A percentile compares a stretch with the other conserved stretches of the same genome.
Evolutionary conservation across 495 filamentous ascomycete species (phyloP).

Genomic region (Staphylotrichum longicolle): DNA sequence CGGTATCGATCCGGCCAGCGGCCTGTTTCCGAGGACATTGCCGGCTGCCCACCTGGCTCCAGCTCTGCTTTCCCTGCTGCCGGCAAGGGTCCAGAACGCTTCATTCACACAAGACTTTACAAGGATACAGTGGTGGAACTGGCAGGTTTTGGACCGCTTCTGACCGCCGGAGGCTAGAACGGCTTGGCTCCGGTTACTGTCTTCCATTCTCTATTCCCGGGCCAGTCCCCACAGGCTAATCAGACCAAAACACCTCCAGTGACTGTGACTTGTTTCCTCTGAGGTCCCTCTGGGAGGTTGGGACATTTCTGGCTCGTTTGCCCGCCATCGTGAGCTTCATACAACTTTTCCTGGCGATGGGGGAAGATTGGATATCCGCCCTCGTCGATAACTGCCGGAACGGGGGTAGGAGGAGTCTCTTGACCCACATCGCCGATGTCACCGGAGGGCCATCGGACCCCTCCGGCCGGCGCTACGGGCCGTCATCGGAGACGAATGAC

Average conservation of each 20-base stretch:
- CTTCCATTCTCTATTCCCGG: constrained; percentile 1
- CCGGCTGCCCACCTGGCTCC: too few relatives aligned
- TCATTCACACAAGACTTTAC: too few relatives aligned
- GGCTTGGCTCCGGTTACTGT: background rate
- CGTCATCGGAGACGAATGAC: constrained; percentile 14
- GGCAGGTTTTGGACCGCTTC: background rate
- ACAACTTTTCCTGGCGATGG: too few relatives aligned
- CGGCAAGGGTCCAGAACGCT: too few relatives aligned
- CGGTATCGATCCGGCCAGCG: too few relatives aligned
- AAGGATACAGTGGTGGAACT: background rate
- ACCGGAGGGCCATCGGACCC: constrained; percentile 13
- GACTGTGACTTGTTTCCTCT: too few relatives aligned
- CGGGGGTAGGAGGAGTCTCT: background rate
- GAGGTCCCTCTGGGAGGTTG: too few relatives aligned
- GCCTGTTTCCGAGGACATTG: too few relatives aligned
- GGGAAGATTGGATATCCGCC: background rate
- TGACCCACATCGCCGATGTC: constrained; percentile 3
- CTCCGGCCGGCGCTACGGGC: background rate
- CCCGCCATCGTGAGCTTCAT: background rate
- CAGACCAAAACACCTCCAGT: background rate
- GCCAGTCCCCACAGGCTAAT: background rate
- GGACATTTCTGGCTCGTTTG: background rate
- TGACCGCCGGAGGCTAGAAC: background rate
- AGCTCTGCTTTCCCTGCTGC: too few relatives aligned
- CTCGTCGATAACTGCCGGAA: background rate